Evolutionary conservation across 805 yeast species (phyloP), one percentile per base, ranked within the genome.

Genomic region (Saccharomycopsis babjevae): DNA sequence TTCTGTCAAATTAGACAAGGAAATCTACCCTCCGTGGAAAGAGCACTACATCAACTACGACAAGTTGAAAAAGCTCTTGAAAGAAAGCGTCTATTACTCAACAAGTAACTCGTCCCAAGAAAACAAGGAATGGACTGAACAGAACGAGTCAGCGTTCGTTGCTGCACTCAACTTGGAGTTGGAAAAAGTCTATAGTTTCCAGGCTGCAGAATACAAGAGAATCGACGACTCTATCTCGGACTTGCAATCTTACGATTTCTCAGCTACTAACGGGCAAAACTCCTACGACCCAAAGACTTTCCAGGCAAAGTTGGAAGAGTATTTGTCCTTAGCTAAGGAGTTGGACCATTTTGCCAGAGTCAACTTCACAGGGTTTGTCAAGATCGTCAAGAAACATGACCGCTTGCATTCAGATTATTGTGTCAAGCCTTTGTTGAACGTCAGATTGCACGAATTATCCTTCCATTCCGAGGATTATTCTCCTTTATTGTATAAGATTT

Each of bases 351-450:
- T 94, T 75, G 86, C 96, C 50, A 81, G 99, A 68, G 74, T 93
- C 67, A 94, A 94, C 74, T 94, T 86, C 76, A 93, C 99, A 15
- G 99, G 97, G 1, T 93, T 94, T 75, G 81, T 85, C 68, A 94
- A 94, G 71, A 89, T 94, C 67, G 97, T 92, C 66, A 92, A 93
- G 76, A 93, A 93, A 74, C 99, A 94, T 70, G 98, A 94, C 74
- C 83, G 97, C 59, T 73, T 93, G 65, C 97, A 92, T 73, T 81
- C 91, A 38, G 79, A 83, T 65, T 94, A 87, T 73, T 86, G 94
- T n/a, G 97, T 93, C 28, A 86, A 84, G 71, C 96, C 98, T 0
- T 75, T 94, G 67, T 77, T 94, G 67, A 89, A 89, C 66, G 97
- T 93, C 34, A 81, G 99, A 68, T 79, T 94, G 73, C 86, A 86